A percentile compares a stretch with the other conserved stretches of the same genome.
Evolutionary conservation across 1,284 basidiomycete genomes (phyloP).

Genomic region (Ceratobasidium sp.): DNA sequence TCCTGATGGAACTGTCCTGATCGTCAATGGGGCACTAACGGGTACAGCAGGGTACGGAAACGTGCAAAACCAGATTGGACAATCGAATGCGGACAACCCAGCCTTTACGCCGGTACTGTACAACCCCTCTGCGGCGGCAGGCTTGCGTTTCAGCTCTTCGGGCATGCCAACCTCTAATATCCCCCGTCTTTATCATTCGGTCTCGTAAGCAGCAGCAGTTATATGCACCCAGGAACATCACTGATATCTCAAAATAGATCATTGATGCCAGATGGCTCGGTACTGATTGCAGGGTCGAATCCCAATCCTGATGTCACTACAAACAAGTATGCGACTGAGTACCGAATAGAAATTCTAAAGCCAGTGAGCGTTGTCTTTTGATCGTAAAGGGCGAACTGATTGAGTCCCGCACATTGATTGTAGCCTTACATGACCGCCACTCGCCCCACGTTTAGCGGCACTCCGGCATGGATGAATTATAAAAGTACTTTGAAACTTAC

Average conservation of each 20-base stretch:
- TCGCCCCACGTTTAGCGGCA: conserved; percentile 66
- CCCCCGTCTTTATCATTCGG: conserved; percentile 77
- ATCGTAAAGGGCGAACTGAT: conserved; percentile 52
- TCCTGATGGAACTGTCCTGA: conserved; percentile 68
- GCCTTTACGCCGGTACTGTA: conserved; percentile 67
- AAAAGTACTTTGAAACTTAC: conserved; percentile 78
- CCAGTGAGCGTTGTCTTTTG: conserved; percentile 73
- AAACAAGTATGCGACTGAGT: conserved; percentile 80
- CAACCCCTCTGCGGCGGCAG: conserved; percentile 64
- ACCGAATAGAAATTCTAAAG: conserved; percentile 82
- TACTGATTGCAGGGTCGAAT: conserved; percentile 77
- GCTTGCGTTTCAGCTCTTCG: conserved; percentile 64
- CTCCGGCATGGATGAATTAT: conserved; percentile 66
- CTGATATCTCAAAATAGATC: conserved; percentile 3
- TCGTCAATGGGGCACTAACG: conserved; percentile 64
- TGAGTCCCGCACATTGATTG: conserved; percentile 74
- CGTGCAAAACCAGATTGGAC: conserved; percentile 63
- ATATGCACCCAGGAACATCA: conserved; percentile 59
- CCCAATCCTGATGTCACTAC: conserved; percentile 79
- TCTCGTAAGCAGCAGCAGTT: conserved; percentile 55
- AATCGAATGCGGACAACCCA: conserved; percentile 66
- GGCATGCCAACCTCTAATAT: conserved; percentile 69
- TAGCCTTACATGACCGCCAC: conserved; percentile 30
- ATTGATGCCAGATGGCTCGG: conserved; percentile 43
- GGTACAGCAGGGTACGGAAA: conserved; percentile 67